phyloP scores from a whole-genome alignment of 495 filamentous ascomycete species.

The Neurospora sp. region DNA sequence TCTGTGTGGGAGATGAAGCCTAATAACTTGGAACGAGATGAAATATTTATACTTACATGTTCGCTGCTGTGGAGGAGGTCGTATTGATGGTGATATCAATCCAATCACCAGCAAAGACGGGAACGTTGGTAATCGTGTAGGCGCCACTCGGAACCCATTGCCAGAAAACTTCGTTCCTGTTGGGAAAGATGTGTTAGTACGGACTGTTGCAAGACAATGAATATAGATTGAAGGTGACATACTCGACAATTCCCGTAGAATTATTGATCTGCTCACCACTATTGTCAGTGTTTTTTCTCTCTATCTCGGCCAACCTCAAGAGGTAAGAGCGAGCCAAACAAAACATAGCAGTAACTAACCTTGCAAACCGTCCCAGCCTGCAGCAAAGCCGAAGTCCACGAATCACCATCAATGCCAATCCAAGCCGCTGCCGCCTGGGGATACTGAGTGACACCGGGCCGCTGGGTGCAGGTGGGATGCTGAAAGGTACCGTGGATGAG shows the following conservation, averaged over 20 bases:
- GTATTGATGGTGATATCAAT: constrained; percentile 20
- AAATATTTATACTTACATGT: constrained; percentile 7
- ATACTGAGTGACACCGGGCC: constrained; percentile 9
- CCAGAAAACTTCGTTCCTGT: constrained; percentile 21
- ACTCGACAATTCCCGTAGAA: constrained; percentile 11
- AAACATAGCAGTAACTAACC: constrained; percentile 4
- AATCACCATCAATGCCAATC: constrained; percentile 23
- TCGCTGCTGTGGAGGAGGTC: constrained; percentile 12
- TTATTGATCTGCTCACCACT: constrained; percentile 10
- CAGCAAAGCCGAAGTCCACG: constrained; percentile 9
- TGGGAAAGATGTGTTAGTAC: not conserved
- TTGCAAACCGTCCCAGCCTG: constrained; percentile 24
- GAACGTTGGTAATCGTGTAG: constrained; percentile 13
- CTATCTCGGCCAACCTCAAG: not conserved
- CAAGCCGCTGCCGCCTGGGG: constrained; percentile 22
- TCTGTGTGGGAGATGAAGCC: not conserved
- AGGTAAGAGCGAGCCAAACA: not conserved
- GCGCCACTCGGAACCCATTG: constrained; percentile 18
- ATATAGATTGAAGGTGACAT: not conserved
- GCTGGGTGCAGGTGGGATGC: constrained; percentile 13
- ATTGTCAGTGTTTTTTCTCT: not conserved
- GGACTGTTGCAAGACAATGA: too few species aligned
- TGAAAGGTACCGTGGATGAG: constrained; percentile 15
- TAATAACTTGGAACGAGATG: not conserved
- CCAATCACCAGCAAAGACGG: constrained; percentile 19